Percentiles rank a stretch among this genome's conserved stretches.
phyloP scores from a whole-genome alignment of 768 basidiomycete genomes.

The Boletus rubescentipes region DNA sequence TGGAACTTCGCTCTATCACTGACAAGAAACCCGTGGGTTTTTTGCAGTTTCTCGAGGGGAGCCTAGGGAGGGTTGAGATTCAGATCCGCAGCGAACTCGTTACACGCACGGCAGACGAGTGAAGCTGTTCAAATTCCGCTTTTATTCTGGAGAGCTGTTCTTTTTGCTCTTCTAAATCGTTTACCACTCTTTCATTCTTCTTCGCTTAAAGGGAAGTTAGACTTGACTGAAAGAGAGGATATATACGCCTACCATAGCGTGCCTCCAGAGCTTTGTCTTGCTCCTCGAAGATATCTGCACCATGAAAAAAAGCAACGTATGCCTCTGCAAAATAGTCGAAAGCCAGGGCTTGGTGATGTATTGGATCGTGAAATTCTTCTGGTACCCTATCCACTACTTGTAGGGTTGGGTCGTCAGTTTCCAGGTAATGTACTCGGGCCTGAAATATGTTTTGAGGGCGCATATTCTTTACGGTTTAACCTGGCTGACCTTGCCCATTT shows the following conservation, averaged over 20 bases:
- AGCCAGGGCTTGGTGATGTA: constrained; percentile 75
- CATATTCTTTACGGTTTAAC: background rate
- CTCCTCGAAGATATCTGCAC: constrained; percentile 66
- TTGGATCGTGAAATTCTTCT: constrained; percentile 72
- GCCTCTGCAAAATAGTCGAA: constrained; percentile 70
- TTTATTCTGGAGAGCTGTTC: constrained; percentile 46
- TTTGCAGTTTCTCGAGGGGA: constrained; percentile 61
- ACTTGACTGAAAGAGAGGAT: background rate
- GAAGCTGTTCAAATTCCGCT: constrained; percentile 55
- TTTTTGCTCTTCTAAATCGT: constrained; percentile 59
- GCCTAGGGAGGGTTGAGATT: constrained; percentile 39
- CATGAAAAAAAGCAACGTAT: constrained; percentile 66
- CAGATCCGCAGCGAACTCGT: background rate
- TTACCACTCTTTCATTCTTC: constrained; percentile 67
- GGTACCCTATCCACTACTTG: constrained; percentile 61
- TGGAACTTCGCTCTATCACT: constrained; percentile 79
- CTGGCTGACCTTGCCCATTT: constrained; percentile 71
- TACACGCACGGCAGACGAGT: constrained; percentile 55
- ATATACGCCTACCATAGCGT: constrained; percentile 61
- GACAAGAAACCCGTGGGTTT: constrained; percentile 60
- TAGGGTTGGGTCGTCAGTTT: constrained; percentile 65
- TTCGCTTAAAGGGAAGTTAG: constrained; percentile 43
- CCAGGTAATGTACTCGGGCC: constrained; percentile 46
- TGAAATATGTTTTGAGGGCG: constrained; percentile 8
- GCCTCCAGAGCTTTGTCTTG: constrained; percentile 70